Evolutionary conservation across 495 filamentous ascomycete genomes (phyloP), one percentile per base, ranked within the genome.

Genomic region (Penicillium crystallinum): DNA sequence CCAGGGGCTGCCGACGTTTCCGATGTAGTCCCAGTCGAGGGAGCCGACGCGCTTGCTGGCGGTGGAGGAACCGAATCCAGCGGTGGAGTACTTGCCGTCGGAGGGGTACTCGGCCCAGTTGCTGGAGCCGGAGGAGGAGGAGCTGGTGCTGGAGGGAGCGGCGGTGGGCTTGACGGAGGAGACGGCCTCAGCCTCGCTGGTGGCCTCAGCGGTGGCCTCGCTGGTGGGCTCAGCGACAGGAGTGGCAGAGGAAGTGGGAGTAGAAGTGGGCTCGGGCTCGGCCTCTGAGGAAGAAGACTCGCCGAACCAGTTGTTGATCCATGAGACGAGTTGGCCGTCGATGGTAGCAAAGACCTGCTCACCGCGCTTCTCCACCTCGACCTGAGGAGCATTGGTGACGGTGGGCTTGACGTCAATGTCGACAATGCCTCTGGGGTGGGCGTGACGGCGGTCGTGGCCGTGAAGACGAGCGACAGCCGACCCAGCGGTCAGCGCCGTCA

Each of bases 281-380:
- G 43, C 37, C 31, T 47, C 36, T 12, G 50, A 55, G 10, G 61
- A 31, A 29, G 57, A 40, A 6, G 71, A 49, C 34, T 61, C 57
- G 21, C 77, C 80, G 48, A 68, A 75, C 57, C 76, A 89, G 47
- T 80, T 65, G 73, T 90, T 89, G 56, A 72, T 67, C 84, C 84
- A 90, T 12, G 78, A 77, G 30, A 76, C 74, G 40, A 79, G 63
- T 41, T 80, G 59, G 52, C 85, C 85, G 53, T 86, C 70, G 52
- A 89, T 88, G 37, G 75, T 80, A 41, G 81, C 83, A 25, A 71
- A 73, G 30, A 88, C 83, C 44, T 66, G 49, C 39, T 73, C 69
- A 46, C 73, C 70, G 50, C 77, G 75, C 66, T 77, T 66, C 42
- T 70, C 63, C 12, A 35, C 29, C 10, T 69, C 57, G n/a, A 77